Base-by-base conservation (phyloP, 805 yeast species). In the Osmozyma mogii region DNA sequence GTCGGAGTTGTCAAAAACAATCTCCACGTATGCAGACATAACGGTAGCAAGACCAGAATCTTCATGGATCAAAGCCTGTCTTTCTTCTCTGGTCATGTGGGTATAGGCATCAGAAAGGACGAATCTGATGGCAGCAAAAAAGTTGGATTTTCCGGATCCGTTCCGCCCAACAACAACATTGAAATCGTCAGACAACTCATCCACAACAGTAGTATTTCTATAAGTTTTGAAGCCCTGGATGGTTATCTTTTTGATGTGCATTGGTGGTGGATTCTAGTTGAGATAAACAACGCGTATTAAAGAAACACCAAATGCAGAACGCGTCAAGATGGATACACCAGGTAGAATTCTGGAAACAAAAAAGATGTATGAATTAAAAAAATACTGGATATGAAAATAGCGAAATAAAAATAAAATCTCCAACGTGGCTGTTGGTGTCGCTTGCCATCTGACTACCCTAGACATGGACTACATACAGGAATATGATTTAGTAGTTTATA, bases 81-180 rank as follows among this genome's bases (percentile, higher is more conserved):
- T 68, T 47, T 85, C 95, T 42, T 85, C 94, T 40, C 89, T 61
- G 15, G 78, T 65, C 78, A 88, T 70, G 49, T 84, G 81, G 3
- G 84, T 79, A 51, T 83, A 84, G 19, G 89, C 94, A 50, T 89
- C 96, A 26, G 94, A 79, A 13, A 92, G 55, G 8, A 87, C 96
- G 58, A 88, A 92, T 38, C 96, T 65, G 33, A 89, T 82, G 8
- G 98, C 97, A 10, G 95, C 87, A 54, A 89, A 92, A 57, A 89
- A 82, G 54, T 92, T 89, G 23, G 95, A 84, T 52, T 92, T 89
- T 6, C 98, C 98, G 6, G 95, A 83, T n/a, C 96, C 96, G 56
- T 88, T 88, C 29, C 95, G 62, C 2, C 96, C 96, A 18, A 88
- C 65, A 6, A 52, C 85, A 13, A 89, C 94, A 56, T 89, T 89